These are phyloP conservation scores for Aspergillus neotritici DNA, from an alignment of 2,329 filamentous ascomycete species.

Conservation along the genomic window DNA sequence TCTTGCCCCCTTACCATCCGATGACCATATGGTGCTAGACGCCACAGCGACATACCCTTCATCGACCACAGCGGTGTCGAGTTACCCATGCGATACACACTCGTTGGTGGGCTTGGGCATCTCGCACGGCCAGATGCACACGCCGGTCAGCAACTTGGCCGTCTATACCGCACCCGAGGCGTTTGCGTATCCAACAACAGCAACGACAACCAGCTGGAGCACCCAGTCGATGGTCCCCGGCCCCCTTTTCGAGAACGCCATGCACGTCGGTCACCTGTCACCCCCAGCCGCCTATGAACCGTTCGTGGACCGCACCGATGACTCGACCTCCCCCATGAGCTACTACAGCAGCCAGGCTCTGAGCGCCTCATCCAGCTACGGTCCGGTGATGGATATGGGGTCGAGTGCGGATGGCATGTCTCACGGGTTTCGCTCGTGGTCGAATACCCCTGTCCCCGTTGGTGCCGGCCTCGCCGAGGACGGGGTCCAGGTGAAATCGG, in stretches of 20 bases:
- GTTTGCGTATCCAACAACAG: slow-evolving; percentile 16
- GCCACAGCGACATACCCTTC: slow-evolving; percentile 21
- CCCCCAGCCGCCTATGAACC: slow-evolving; percentile 19
- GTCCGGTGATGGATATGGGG: slow-evolving; percentile 14
- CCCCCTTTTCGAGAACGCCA: slow-evolving; percentile 16
- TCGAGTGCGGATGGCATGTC: slow-evolving; percentile 9
- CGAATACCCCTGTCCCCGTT: slow-evolving; percentile 20
- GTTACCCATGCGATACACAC: slow-evolving; percentile 15
- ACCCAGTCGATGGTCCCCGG: slow-evolving; percentile 17
- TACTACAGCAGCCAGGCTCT: slow-evolving; percentile 20
- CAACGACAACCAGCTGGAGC: slow-evolving; percentile 12
- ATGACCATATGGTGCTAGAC: slow-evolving; percentile 13
- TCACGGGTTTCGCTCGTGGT: slow-evolving; percentile 22
- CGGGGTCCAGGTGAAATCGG: slow-evolving; percentile 7
- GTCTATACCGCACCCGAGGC: slow-evolving; percentile 14
- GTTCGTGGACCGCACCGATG: slow-evolving; percentile 17
- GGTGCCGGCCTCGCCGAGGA: slow-evolving; percentile 14
- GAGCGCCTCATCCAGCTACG: slow-evolving; percentile 23
- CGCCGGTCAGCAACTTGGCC: slow-evolving; percentile 16
- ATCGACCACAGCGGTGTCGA: slow-evolving; percentile 10
- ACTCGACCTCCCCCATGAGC: slow-evolving; percentile 20
- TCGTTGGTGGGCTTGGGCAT: slow-evolving; percentile 28
- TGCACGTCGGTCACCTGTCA: slow-evolving; percentile 19
- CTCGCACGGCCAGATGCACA: slow-evolving; percentile 22
- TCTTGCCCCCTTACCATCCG: slow-evolving; percentile 6